Conservation (phyloP, 208 protist genomes). For the Trypanosoma conorhini region DNA sequence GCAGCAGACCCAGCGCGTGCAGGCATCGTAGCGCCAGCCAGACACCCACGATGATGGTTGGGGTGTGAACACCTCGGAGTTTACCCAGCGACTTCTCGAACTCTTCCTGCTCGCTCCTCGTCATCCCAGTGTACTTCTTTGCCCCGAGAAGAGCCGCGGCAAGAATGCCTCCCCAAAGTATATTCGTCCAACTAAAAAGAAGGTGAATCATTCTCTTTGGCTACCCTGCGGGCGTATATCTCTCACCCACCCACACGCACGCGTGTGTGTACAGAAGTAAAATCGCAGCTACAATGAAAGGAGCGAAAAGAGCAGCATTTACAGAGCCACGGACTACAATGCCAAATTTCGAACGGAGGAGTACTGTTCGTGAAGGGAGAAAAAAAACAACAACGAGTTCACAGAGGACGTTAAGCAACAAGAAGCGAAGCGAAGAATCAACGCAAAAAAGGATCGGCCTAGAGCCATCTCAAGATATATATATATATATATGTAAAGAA, state of each 20-base stretch:
- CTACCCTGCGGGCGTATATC: not conserved
- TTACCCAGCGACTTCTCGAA: slow-evolving; percentile 17
- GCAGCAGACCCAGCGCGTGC: slow-evolving; percentile 53
- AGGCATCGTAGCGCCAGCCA: slow-evolving; percentile 54
- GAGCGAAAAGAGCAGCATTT: not conserved
- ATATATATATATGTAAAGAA: not conserved
- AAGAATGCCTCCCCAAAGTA: slow-evolving; percentile 44
- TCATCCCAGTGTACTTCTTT: slow-evolving; percentile 28
- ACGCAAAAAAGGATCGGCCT: not conserved
- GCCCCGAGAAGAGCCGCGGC: slow-evolving; percentile 36
- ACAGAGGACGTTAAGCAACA: not conserved
- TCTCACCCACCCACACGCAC: not conserved
- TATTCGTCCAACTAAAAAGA: slow-evolving; percentile 49
- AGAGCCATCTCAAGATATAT: not conserved
- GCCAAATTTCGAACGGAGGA: not conserved
- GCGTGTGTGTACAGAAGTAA: no score
- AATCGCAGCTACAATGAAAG: no score
- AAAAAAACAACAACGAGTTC: not conserved
- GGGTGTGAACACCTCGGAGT: slow-evolving; percentile 26
- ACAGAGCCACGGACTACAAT: not conserved
- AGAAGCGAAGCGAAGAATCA: slow-evolving; percentile 15
- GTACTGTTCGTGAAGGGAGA: not conserved
- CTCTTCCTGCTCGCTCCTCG: slow-evolving; percentile 30
- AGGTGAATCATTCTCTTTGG: slow-evolving; percentile 33
- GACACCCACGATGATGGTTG: slow-evolving; percentile 26